These are phyloP conservation scores for Cladosporium austrohemisphaericum DNA, from an alignment of 2,329 filamentous ascomycete genomes.

Conservation along the genomic window DNA sequence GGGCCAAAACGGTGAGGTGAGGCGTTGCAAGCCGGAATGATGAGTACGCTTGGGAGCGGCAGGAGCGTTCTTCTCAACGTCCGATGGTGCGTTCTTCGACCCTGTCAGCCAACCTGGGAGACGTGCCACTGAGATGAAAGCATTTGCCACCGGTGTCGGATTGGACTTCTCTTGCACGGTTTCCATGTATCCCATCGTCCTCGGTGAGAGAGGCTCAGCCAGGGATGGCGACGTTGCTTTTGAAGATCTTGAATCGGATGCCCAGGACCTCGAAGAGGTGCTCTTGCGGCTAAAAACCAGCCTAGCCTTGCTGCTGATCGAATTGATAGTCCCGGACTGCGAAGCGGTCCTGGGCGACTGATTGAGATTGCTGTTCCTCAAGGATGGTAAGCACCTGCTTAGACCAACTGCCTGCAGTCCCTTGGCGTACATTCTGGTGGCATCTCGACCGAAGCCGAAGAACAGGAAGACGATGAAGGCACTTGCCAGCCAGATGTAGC, in stretches of 20 bases:
- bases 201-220: slow-evolving; percentile 21
- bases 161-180: slow-evolving; percentile 19
- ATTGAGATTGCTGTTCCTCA: neutral
- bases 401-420: slow-evolving; percentile 44
- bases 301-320: slow-evolving; percentile 28
- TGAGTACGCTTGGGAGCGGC: slow-evolving; percentile 10
- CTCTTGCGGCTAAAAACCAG: slow-evolving; percentile 22
- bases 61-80: slow-evolving; percentile 12
- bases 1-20: slow-evolving; percentile 4
- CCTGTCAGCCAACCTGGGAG: neutral
- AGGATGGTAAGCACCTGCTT: slow-evolving; percentile 15
- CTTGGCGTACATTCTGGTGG: slow-evolving; percentile 51
- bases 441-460: slow-evolving; percentile 63
- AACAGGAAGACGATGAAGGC: slow-evolving; percentile 58
- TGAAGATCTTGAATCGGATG: slow-evolving; percentile 7
- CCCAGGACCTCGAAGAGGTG: neutral
- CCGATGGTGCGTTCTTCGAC: neutral
- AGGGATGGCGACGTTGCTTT: slow-evolving; percentile 15
- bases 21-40: slow-evolving; percentile 16
- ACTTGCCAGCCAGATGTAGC: slow-evolving; percentile 54
- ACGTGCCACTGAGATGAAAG: no score
- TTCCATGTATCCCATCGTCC: slow-evolving; percentile 22
- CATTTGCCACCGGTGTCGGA: neutral
- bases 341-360: neutral
- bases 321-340: slow-evolving; percentile 19